Evolutionary conservation across 2,329 filamentous ascomycete genomes (phyloP).

Genomic region (Tolypocladium tropicale): DNA sequence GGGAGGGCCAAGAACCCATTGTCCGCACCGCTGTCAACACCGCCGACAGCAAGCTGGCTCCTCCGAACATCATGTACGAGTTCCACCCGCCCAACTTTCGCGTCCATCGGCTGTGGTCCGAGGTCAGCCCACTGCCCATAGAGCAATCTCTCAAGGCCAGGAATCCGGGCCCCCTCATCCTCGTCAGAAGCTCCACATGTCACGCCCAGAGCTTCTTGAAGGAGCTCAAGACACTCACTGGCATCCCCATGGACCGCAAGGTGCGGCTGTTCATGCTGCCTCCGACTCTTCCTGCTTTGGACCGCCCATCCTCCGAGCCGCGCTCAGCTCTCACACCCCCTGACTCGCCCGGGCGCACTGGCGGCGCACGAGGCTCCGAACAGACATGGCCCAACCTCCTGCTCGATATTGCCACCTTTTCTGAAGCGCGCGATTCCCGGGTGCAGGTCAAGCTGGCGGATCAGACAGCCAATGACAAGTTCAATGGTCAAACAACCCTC

Average conservation of each 20-base stretch:
- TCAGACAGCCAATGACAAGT: conserved; percentile 61
- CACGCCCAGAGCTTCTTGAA: conserved; percentile 67
- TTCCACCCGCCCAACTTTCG: conserved; percentile 77
- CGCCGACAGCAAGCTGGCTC: conserved; percentile 24
- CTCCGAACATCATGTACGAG: conserved; percentile 67
- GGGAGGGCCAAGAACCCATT: conserved; percentile 59
- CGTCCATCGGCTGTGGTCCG: conserved; percentile 66
- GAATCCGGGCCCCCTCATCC: conserved; percentile 49
- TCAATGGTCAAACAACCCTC: conserved; percentile 63
- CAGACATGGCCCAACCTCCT: conserved; percentile 32
- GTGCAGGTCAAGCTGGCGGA: conserved; percentile 35
- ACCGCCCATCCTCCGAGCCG: conserved; percentile 20
- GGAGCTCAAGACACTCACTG: conserved; percentile 57
- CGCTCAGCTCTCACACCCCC: conserved; percentile 26
- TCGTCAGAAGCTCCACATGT: conserved; percentile 62
- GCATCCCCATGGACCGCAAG: conserved; percentile 60
- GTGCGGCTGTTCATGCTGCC: conserved; percentile 65
- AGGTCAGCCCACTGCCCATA: conserved; percentile 43
- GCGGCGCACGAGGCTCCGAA: conserved; percentile 11
- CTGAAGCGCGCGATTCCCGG: conserved; percentile 16
- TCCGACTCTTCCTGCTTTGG: conserved; percentile 28
- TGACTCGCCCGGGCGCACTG: conserved; percentile 24
- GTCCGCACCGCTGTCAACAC: conserved; percentile 71
- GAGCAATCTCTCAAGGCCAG: conserved; percentile 51
- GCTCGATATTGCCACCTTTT: conserved; percentile 44